Evolutionary conservation across 78 protist genomes (phyloP), one percentile per base, ranked within the genome.

Genomic region (Ministeria vibrans): DNA sequence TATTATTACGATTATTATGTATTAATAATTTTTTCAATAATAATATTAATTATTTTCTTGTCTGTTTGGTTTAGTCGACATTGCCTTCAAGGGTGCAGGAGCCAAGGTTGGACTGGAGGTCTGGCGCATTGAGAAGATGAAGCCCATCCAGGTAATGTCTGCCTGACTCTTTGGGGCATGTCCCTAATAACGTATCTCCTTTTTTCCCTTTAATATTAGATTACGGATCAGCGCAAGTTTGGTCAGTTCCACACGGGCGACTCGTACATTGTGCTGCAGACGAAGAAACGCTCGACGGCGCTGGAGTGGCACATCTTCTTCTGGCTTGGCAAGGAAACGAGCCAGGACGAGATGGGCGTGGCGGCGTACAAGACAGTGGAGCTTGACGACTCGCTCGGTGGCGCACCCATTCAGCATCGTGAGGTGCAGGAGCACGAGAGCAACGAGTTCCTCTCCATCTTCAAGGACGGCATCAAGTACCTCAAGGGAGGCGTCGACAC

Each of bases 331-430:
- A 39, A 3, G 36, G 66, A 59, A 25, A 5, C 68, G 13, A 23
- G 73, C 9, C 82, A 73, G 73, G 94, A 91, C 59, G 92, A 91
- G 85, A 2, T 6, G 1, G 94, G 92, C 34, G 71, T 86, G 11
- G 88, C 89, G 15, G 94, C 94, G 42, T 79, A 81, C 79, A 87
- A 87, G 83, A 81, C 91, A 2, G 89, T 88, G 62, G 92, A 87
- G 81, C 80, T 91, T 5, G 91, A 84, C 75, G 80, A 82, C 53
- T 30, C 0, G 41, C 62, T 77, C 36, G 77, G 53, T 15, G 85
- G 64, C 41, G 83, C 25, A 30, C 77, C 86, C 62, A 83, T 77
- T 38, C 90, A 90, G 72, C 72, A 80, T 43, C 84, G 91, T 43
- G 86, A 84, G 79, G 78, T 72, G 30, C 77, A 81, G 74, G 75